Percentiles rank a stretch among this genome's conserved stretches.
phyloP scores from a whole-genome alignment of 1,284 basidiomycete species.

The Peniophora sp. region DNA sequence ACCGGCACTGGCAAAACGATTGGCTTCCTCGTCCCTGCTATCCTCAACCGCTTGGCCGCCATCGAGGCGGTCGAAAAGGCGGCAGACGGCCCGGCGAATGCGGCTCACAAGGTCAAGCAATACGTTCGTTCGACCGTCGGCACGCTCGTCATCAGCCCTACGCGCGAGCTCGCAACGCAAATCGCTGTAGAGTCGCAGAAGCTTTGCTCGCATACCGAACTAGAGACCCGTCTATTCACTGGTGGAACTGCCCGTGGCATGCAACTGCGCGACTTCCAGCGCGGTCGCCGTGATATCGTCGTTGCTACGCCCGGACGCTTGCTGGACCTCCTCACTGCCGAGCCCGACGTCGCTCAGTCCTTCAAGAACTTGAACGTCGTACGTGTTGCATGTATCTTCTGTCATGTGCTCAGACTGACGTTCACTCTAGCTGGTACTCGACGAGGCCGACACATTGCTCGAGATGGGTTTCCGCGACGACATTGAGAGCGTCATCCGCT shows the following conservation, averaged over 20 bases:
- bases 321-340: slow-evolving; percentile 68
- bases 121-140: slow-evolving; percentile 53
- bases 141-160: slow-evolving; percentile 85
- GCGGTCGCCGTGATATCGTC: slow-evolving; percentile 73
- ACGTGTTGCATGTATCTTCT: slow-evolving; percentile 17
- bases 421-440: slow-evolving; percentile 68
- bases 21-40: slow-evolving; percentile 83
- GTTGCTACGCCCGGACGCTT: slow-evolving; percentile 92
- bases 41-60: slow-evolving; percentile 64
- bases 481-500: slow-evolving; percentile 67
- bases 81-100: slow-evolving; percentile 32
- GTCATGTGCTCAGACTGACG: slow-evolving; percentile 6
- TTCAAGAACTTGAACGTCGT: slow-evolving; percentile 56
- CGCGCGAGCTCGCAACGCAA: slow-evolving; percentile 90
- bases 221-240: slow-evolving; percentile 72
- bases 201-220: slow-evolving; percentile 53
- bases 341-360: slow-evolving; percentile 46
- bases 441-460: slow-evolving; percentile 93
- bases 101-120: slow-evolving; percentile 21
- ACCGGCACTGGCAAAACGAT: slow-evolving; percentile 93
- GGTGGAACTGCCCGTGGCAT: slow-evolving; percentile 67
- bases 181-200: slow-evolving; percentile 83
- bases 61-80: slow-evolving; percentile 34
- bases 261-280: slow-evolving; percentile 66
- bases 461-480: slow-evolving; percentile 96